Base-by-base conservation (phyloP, 2,329 filamentous ascomycete species). In the Ilyonectria mors-panacis region DNA sequence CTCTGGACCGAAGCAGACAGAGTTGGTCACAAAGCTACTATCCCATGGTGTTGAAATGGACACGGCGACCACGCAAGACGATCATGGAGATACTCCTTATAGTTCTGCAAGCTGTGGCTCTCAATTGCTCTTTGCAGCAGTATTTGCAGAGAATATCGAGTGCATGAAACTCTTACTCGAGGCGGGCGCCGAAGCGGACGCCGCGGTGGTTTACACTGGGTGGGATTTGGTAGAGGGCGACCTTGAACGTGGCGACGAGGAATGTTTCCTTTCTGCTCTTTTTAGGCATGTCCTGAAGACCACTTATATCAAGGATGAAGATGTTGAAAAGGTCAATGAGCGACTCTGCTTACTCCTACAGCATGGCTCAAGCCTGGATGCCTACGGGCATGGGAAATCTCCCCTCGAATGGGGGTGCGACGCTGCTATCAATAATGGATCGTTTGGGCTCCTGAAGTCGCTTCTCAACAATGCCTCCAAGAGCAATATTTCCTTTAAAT, bases 181-280 rank as follows among this genome's bases (percentile, higher is more conserved):
- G 4, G 50, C 47, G 10, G 71, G 64, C 19, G 59, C 61, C 10
- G 54, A 68, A 44, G 33, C 50, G 3, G 56, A 67, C n/a, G 13
- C 30, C 2, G 19, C 19, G 1, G 48, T 62, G 5, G 23, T 59
- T 1, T 61, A 54, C n/a, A 59, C 19, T 55, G 39, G 42, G 3
- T 39, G 44, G 26, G 30, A 50, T 2, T 10, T 35, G 9, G 12
- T 23, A 8, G 23, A 59, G 4, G n/a, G 39, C 37, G 37, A 61
- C 17, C 26, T 54, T 12, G 35, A 30, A 5, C 30, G 42, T 5
- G 42, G 35, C 6, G 37, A 64, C 3, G 33, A 42, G 3, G 59
- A 61, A 30, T 42, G 45, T 2, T 66, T 73, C 10, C n/a, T 71
- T 6, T 62, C 61, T 21, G 56, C 33, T 8, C 5, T 73, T 19